Evolutionary conservation across 1,139 yeast species (phyloP).

Genomic region (Yamadazyma pseudoaaseri): DNA sequence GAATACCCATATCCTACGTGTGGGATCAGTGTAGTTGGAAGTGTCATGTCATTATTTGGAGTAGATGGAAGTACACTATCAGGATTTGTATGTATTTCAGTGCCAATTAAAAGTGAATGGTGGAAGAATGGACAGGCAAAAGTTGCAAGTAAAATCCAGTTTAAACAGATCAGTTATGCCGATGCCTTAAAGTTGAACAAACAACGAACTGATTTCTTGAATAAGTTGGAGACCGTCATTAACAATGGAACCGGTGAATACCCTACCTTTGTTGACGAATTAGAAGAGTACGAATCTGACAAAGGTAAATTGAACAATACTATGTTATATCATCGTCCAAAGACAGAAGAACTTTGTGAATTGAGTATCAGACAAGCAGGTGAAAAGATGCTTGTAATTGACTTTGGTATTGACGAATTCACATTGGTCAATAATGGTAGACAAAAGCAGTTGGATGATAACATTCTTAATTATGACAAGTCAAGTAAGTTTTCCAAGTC

Average conservation of each 20-base stretch:
- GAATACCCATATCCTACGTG: slow-evolving; percentile 36
- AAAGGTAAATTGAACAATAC: slow-evolving; percentile 8
- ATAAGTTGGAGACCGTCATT: slow-evolving; percentile 14
- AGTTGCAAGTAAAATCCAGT: slow-evolving; percentile 22
- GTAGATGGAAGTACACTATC: slow-evolving; percentile 36
- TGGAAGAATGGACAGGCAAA: slow-evolving; percentile 38
- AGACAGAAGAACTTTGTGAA: slow-evolving; percentile 10
- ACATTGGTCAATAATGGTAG: slow-evolving; percentile 31
- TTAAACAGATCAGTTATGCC: slow-evolving; percentile 21
- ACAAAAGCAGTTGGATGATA: slow-evolving; percentile 20
- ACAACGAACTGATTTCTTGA: slow-evolving; percentile 19
- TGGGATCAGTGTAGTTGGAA: slow-evolving; percentile 34
- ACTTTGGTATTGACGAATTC: slow-evolving; percentile 27
- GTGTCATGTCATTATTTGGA: slow-evolving; percentile 29
- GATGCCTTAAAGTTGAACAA: slow-evolving; percentile 24
- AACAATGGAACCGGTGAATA: slow-evolving; percentile 6
- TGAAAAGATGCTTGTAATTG: slow-evolving; percentile 29
- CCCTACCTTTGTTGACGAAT: slow-evolving; percentile 12
- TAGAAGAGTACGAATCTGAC: slow-evolving; percentile 17
- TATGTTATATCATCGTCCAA: slow-evolving; percentile 14
- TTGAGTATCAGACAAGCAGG: slow-evolving; percentile 31
- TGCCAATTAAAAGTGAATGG: slow-evolving; percentile 29
- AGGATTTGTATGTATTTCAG: slow-evolving; percentile 32
- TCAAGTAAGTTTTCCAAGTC: slow-evolving; percentile 10
- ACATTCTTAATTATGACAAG: slow-evolving; percentile 8